Evolutionary conservation across 805 yeast species (phyloP).

Genomic region (Barnettozyma siamensis): DNA sequence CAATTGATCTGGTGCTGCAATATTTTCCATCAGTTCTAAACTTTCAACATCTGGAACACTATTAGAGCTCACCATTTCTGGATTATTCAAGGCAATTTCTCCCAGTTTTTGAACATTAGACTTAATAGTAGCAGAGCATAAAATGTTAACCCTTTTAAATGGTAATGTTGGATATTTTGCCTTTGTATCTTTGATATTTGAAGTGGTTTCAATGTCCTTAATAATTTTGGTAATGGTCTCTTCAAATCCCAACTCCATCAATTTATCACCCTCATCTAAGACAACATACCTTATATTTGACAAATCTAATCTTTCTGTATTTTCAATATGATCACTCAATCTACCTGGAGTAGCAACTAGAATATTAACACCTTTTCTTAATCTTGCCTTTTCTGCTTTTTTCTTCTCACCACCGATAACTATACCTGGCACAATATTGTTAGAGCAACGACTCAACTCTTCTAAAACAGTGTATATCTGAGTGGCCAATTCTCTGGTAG

Average conservation of each 20-base stretch:
- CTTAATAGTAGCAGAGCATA: conserved; percentile 94
- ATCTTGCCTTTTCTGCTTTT: conserved; percentile 91
- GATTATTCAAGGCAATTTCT: conserved; percentile 64
- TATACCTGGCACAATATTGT: conserved; percentile 88
- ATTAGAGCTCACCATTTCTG: conserved; percentile 51
- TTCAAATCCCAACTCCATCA: conserved; percentile 95
- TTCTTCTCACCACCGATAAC: conserved; percentile 98
- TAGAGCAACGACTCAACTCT: conserved; percentile 66
- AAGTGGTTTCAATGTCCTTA: conserved; percentile 41
- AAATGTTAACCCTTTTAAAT: conserved; percentile 59
- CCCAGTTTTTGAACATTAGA: conserved; percentile 77
- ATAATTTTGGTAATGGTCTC: conserved; percentile 82
- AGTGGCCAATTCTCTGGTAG: conserved; percentile 91
- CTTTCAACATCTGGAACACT: conserved; percentile 29
- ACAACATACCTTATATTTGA: conserved; percentile 80
- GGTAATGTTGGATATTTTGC: conserved; percentile 56
- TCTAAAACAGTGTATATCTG: conserved; percentile 85
- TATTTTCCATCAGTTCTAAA: conserved; percentile 22
- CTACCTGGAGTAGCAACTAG: conserved; percentile 98
- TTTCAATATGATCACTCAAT: conserved; percentile 87
- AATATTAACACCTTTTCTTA: conserved; percentile 92
- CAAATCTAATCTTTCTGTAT: conserved; percentile 70
- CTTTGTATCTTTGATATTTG: conserved; percentile 33
- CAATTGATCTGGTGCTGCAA: conserved; percentile 85
- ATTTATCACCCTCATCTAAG: conserved; percentile 93